phyloP scores from a whole-genome alignment of 495 filamentous ascomycete species.

The Daldinia grandis region DNA sequence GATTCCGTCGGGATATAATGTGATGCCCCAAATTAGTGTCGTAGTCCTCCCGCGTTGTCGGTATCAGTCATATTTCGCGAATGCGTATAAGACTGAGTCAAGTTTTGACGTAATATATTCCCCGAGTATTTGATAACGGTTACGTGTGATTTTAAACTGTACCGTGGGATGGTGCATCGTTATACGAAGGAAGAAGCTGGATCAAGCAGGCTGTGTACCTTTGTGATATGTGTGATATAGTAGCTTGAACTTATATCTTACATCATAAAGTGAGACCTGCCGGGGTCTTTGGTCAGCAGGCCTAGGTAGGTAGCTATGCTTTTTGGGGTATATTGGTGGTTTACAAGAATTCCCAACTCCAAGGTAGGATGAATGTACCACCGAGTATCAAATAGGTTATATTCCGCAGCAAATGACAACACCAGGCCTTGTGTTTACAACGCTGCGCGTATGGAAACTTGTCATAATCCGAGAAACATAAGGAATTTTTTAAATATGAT shows the following conservation, averaged over 20 bases:
- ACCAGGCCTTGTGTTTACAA: too few species aligned
- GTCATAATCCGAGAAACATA: too few species aligned
- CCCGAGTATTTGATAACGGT: constrained; percentile 27
- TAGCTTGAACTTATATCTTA: neutral
- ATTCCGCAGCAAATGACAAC: too few species aligned
- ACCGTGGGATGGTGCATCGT: constrained; percentile 28
- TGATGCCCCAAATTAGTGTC: constrained; percentile 14
- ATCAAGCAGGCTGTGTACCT: constrained; percentile 16
- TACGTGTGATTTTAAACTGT: constrained; percentile 23
- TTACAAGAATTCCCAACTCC: too few species aligned
- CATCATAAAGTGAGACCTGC: neutral
- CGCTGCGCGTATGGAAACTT: too few species aligned
- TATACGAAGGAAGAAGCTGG: constrained; percentile 18
- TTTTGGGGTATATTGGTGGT: neutral
- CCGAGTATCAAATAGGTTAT: too few species aligned
- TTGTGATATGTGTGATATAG: neutral
- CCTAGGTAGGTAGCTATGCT: neutral
- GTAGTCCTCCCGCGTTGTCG: constrained; percentile 26
- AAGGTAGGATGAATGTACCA: too few species aligned
- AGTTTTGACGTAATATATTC: constrained; percentile 12
- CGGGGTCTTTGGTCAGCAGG: neutral
- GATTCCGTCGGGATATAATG: constrained; percentile 26
- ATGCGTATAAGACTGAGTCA: neutral
- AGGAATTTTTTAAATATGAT: too few species aligned
- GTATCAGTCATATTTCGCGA: constrained; percentile 10